phyloP scores from a whole-genome alignment of 2,329 filamentous ascomycete species.

The Corynespora cassiicola region DNA sequence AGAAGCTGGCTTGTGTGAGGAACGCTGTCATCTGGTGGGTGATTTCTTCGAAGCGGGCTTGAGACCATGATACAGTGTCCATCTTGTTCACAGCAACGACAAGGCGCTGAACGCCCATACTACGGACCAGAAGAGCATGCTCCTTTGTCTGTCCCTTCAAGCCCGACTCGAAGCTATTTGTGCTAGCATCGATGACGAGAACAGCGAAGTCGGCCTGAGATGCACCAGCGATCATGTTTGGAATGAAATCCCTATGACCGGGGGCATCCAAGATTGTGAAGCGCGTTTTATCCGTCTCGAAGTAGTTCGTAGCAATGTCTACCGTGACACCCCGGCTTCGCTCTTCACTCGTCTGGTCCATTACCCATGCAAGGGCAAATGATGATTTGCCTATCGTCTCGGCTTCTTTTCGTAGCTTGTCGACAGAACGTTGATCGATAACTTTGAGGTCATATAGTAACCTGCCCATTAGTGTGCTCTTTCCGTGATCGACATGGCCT shows the following conservation, averaged over 20 bases:
- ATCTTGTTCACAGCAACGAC: conserved; percentile 96
- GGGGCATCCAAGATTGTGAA: conserved; percentile 97
- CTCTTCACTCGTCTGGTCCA: conserved; percentile 92
- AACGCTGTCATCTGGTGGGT: conserved; percentile 83
- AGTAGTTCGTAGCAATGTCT: conserved; percentile 93
- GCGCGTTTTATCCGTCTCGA: conserved; percentile 83
- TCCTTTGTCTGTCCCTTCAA: conserved; percentile 93
- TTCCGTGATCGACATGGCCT: conserved; percentile 97
- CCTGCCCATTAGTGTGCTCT: conserved; percentile 97
- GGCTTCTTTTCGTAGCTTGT: conserved; percentile 87
- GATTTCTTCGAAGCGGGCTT: conserved; percentile 85
- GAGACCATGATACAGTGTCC: conserved; percentile 83
- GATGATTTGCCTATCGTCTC: conserved; percentile 92
- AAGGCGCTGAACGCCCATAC: conserved; percentile 86
- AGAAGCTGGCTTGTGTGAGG: conserved; percentile 81
- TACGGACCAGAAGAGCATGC: conserved; percentile 86
- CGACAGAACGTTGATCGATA: conserved; percentile 85
- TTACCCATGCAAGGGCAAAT: conserved; percentile 95
- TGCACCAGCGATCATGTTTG: conserved; percentile 98
- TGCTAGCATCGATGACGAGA: conserved; percentile 88
- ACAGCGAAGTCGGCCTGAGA: conserved; percentile 96
- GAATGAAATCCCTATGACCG: conserved; percentile 93
- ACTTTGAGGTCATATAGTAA: conserved; percentile 86
- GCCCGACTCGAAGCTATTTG: conserved; percentile 91
- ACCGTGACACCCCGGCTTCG: conserved; percentile 91